phyloP scores from a whole-genome alignment of 2,329 filamentous ascomycete genomes.

The Claviceps fusiformis region DNA sequence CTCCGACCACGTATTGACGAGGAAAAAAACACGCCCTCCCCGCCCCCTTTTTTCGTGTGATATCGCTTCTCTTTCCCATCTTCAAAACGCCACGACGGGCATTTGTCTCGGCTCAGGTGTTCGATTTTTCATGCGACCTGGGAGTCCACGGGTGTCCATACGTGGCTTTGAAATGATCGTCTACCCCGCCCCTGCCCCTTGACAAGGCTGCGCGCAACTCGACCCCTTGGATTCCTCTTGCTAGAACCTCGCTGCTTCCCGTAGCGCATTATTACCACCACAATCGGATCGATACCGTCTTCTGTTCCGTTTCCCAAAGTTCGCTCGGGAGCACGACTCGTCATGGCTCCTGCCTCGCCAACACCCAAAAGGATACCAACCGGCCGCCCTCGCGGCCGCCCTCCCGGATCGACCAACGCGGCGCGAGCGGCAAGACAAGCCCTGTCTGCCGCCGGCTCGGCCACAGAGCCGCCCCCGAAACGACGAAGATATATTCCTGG shows the following conservation, averaged over 20 bases:
- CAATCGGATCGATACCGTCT: neutral
- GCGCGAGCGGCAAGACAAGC: constrained; percentile 25
- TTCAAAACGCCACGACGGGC: constrained; percentile 12
- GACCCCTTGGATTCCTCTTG: neutral
- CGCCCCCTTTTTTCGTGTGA: constrained; percentile 8
- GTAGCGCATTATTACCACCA: neutral
- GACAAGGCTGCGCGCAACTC: constrained; percentile 18
- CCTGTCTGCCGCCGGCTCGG: constrained; percentile 15
- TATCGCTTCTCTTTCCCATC: constrained; percentile 12
- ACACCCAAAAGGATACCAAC: constrained; percentile 28
- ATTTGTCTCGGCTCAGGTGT: constrained; percentile 9
- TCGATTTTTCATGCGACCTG: constrained; percentile 9
- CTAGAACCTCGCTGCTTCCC: neutral
- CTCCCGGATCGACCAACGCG: constrained; percentile 29
- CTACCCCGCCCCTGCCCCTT: constrained; percentile 15
- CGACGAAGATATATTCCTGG: constrained; percentile 71
- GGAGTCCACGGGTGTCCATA: constrained; percentile 5
- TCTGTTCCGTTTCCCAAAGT: neutral
- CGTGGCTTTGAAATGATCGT: constrained; percentile 11
- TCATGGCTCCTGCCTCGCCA: constrained; percentile 22
- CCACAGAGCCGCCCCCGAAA: constrained; percentile 52
- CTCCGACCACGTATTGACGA: constrained; percentile 19
- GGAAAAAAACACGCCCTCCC: constrained; percentile 4
- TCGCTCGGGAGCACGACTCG: neutral
- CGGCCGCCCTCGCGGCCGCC: constrained; percentile 33